These are phyloP conservation scores for Spergularia marina DNA, from an alignment of 148 eudicot genomes.

Conservation along the genomic window DNA sequence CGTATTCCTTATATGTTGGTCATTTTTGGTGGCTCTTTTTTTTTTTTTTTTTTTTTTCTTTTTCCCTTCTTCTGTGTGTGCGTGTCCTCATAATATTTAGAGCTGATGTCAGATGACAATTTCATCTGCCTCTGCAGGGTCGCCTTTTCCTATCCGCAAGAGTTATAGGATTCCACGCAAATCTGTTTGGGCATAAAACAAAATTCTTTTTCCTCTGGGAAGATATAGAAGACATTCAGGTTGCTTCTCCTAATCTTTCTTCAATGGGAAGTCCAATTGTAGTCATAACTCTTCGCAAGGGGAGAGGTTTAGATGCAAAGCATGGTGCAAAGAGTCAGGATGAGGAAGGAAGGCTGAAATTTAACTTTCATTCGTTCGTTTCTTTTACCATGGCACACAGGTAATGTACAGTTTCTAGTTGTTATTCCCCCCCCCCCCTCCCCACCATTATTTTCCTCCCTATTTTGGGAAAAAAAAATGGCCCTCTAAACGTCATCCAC, in stretches of 20 bases:
- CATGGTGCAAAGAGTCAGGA: constrained; percentile 95
- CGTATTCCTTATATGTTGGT: not conserved
- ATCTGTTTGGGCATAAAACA: constrained; percentile 88
- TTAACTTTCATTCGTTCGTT: constrained; percentile 86
- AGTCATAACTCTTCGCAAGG: constrained; percentile 77
- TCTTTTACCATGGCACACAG: constrained; percentile 83
- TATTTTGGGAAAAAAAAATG: not conserved
- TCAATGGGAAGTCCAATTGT: constrained; percentile 97
- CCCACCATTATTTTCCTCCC: not conserved
- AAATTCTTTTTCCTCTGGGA: constrained; percentile 97
- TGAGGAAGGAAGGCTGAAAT: constrained; percentile 86
- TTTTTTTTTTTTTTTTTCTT: too few species aligned
- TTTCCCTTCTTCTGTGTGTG: too few species aligned
- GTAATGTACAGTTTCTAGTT: constrained; percentile 30
- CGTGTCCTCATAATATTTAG: not conserved
- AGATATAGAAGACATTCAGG: constrained; percentile 89
- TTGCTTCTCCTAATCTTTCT: constrained; percentile 73
- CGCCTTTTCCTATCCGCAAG: constrained; percentile 92
- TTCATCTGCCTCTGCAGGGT: constrained; percentile 51
- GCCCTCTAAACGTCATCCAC: not conserved
- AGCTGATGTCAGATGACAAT: not conserved
- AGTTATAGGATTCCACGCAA: constrained; percentile 87
- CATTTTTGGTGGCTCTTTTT: not conserved
- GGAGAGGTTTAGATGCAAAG: constrained; percentile 85
- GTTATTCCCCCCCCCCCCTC: not conserved